phyloP scores from a whole-genome alignment of 192 early-diverging fungal genomes.

The Rhizoclosmatium sp. region DNA sequence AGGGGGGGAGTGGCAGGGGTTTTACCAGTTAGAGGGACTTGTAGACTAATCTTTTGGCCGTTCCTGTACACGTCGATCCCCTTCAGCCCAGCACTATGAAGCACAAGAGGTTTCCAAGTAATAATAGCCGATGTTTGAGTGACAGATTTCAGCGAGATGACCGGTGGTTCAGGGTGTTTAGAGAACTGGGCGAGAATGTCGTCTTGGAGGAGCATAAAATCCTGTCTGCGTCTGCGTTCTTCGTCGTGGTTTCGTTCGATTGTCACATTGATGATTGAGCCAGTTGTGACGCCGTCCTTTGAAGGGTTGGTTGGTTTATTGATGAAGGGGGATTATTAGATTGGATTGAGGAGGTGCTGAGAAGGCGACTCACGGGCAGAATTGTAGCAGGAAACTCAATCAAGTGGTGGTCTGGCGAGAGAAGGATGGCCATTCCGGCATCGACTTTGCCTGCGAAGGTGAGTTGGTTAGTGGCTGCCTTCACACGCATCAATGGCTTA shows the following conservation, averaged over 20 bases:
- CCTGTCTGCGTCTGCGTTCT: conserved; percentile 80
- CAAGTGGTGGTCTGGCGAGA: conserved; percentile 97
- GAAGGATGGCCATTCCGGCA: conserved; percentile 82
- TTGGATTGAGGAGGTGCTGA: not conserved
- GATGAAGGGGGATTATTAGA: not conserved
- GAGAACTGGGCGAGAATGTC: conserved; percentile 82
- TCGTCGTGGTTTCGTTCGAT: conserved; percentile 89
- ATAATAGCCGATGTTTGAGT: conserved; percentile 85
- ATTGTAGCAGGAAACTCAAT: conserved; percentile 98
- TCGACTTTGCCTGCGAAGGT: conserved; percentile 66
- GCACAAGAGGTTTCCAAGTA: conserved; percentile 89
- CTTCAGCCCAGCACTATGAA: conserved; percentile 83
- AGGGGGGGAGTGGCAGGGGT: conserved; percentile 65
- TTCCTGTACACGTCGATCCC: conserved; percentile 94
- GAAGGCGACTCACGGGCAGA: conserved; percentile 70
- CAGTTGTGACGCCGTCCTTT: conserved; percentile 82
- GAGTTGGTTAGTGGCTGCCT: not conserved
- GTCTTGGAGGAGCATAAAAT: conserved; percentile 76
- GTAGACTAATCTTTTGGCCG: conserved; percentile 76
- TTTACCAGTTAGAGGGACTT: conserved; percentile 41
- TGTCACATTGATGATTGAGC: conserved; percentile 95
- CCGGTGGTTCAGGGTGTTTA: conserved; percentile 79
- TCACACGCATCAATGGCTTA: not conserved
- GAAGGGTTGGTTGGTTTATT: not conserved
- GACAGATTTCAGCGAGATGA: conserved; percentile 72